phyloP scores from a whole-genome alignment of 805 yeast species.

The Starmera amethionina region DNA sequence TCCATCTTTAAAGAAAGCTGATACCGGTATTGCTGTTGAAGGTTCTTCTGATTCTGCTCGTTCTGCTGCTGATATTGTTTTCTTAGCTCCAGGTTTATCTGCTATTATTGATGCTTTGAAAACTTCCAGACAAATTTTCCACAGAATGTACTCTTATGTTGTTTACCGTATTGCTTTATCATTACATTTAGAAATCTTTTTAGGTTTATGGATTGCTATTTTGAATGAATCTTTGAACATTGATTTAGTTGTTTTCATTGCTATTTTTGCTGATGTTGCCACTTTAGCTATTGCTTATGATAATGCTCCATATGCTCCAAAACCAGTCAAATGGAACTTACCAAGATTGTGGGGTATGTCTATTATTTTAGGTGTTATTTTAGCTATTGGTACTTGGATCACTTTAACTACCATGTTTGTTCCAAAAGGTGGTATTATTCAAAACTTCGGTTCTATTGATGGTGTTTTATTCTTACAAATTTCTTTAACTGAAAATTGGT shows the following conservation, averaged over 20 bases:
- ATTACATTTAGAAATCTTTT: conserved; percentile 86
- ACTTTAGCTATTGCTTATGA: conserved; percentile 96
- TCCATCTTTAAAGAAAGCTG: conserved; percentile 94
- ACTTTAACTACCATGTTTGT: conserved; percentile 89
- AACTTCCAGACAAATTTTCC: conserved; percentile 96
- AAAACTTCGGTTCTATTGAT: conserved; percentile 90
- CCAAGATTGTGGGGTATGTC: conserved; percentile 98
- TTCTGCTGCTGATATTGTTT: conserved; percentile 94
- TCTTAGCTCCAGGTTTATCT: conserved; percentile 91
- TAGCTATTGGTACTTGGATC: conserved; percentile 92
- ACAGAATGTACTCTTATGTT: conserved; percentile 97
- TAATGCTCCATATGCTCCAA: conserved; percentile 89
- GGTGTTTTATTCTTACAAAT: conserved; percentile 92
- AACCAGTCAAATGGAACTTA: conserved; percentile 93
- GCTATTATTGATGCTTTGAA: conserved; percentile 91
- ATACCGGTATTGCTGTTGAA: conserved; percentile 95
- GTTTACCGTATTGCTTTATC: conserved; percentile 97
- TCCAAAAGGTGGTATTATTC: conserved; percentile 88
- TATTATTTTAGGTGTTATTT: conserved; percentile 70
- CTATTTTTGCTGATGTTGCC: conserved; percentile 95
- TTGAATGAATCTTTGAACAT: conserved; percentile 79
- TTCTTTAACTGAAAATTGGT: conserved; percentile 94
- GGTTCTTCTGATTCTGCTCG: conserved; percentile 97
- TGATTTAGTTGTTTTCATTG: conserved; percentile 91
- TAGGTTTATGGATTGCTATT: conserved; percentile 95